phyloP scores from a whole-genome alignment of 768 basidiomycete genomes.

The Suillus subaureus region DNA sequence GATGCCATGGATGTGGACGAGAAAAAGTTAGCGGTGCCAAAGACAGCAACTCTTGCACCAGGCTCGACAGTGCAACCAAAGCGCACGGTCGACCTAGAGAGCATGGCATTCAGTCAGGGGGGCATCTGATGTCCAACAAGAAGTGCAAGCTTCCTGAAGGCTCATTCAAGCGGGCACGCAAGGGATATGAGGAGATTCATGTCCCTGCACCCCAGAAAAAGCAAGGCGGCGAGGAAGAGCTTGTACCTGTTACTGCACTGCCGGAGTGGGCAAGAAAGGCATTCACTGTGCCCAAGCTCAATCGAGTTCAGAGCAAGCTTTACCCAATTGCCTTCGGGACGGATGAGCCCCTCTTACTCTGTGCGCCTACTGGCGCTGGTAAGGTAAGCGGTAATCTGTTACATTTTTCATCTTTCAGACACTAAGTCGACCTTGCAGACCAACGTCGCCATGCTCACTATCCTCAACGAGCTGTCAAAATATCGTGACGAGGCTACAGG shows the following conservation, averaged over 20 bases:
- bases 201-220: conserved; percentile 91
- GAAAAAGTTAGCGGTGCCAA: conserved; percentile 57
- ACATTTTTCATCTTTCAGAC: neutral
- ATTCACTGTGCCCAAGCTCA: conserved; percentile 80
- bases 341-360: conserved; percentile 92
- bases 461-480: conserved; percentile 88
- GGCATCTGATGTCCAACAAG: conserved; percentile 98
- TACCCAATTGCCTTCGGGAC: conserved; percentile 93
- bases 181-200: conserved; percentile 98
- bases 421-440: conserved; percentile 56
- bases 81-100: conserved; percentile 83
- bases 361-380: conserved; percentile 97
- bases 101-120: conserved; percentile 97
- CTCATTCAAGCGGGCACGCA: conserved; percentile 94
- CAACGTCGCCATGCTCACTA: conserved; percentile 95
- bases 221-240: conserved; percentile 59
- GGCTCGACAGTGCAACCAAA: conserved; percentile 89
- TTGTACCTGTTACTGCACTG: conserved; percentile 70
- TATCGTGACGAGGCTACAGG: conserved; percentile 84
- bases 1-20: conserved; percentile 85
- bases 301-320: conserved; percentile 91
- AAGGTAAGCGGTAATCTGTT: conserved; percentile 62
- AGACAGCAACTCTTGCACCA: conserved; percentile 84
- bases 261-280: conserved; percentile 89
- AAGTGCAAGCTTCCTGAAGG: conserved; percentile 98